Evolutionary conservation across 192 early-diverging fungal species (phyloP), one percentile per base, ranked within the genome.

Genomic region (Rhizophlyctis rosea): DNA sequence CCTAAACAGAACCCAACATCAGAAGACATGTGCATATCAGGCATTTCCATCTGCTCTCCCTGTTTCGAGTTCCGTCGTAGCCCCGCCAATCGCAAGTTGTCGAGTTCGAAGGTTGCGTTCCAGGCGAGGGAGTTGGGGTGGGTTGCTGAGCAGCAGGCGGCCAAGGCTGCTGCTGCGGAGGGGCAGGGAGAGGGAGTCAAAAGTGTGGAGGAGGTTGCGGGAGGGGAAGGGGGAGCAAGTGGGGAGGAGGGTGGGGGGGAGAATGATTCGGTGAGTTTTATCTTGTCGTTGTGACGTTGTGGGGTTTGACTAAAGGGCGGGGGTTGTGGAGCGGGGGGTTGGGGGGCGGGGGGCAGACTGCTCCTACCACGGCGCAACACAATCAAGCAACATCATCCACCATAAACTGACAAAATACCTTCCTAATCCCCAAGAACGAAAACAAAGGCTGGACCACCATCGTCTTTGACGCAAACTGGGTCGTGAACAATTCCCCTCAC

Each of bases 101-200:
- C 73, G 2, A 67, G 55, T 59, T 64, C 75, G 5, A 81, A 81
- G 52, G 64, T 64, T 48, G 66, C 53, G 0, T 54, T 80, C 53
- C 74, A 77, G 34, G 32, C 72, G 7, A 50, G 49, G 30, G 52
- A 47, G 50, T 25, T 66, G 7, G 33, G 11, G 9, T 5, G 28
- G 28, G 68, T 50, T 44, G 7, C 39, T 44, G 39, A 44, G 21
- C 30, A 61, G 60, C 1, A 25, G 23, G 28, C 34, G 14, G 30
- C 34, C 7, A 62, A 71, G 39, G 39, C 9, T 44, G 18, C 9
- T 23, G 56, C 39, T 32, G 47, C 36, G 21, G 69, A 69, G 34
- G 32, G 39, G 24, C 9, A 53, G 49, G n/a, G 5, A 57, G 11
- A 23, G 34, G 30, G 32, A 18, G 14, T 21, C 53, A 9, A 11